Percentiles rank a stretch among this genome's conserved stretches.
Conservation (phyloP, 2,329 filamentous ascomycete species). For the Nectriaceae sp. region DNA sequence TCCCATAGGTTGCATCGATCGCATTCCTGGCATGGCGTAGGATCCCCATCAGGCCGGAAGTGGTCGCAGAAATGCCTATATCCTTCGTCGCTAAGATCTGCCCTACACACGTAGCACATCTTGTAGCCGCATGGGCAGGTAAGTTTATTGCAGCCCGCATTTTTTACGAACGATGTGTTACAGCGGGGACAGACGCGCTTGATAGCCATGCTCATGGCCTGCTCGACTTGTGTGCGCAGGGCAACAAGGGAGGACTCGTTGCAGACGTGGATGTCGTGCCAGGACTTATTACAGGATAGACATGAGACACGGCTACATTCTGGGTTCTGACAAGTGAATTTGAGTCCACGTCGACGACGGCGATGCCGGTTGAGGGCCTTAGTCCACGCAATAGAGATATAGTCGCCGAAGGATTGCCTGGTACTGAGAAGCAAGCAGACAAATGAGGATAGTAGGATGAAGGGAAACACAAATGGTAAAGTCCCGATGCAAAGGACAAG, state of each 20-base stretch:
- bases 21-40: conserved; percentile 73
- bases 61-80: conserved; percentile 97
- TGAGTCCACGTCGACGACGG: conserved; percentile 70
- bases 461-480: conserved; percentile 57
- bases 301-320: conserved; percentile 73
- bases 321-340: conserved; percentile 75
- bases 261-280: conserved; percentile 88
- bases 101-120: conserved; percentile 97
- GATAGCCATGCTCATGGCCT: conserved; percentile 89
- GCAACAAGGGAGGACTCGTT: conserved; percentile 81
- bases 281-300: conserved; percentile 77
- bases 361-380: conserved; percentile 67
- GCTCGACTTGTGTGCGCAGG: conserved; percentile 85
- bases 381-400: conserved; percentile 50
- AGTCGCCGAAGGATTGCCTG: conserved; percentile 43
- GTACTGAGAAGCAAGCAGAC: conserved; percentile 47
- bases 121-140: conserved; percentile 94
- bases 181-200: conserved; percentile 95
- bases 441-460: conserved; percentile 50
- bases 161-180: conserved; percentile 90
- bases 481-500: conserved; percentile 55
- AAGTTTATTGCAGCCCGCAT: conserved; percentile 93
- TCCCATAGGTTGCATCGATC: conserved; percentile 79
- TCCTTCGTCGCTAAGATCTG: conserved; percentile 71
- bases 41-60: conserved; percentile 79